phyloP scores from a whole-genome alignment of 2,329 filamentous ascomycete species.

The Sclerotinia sclerotiorum region DNA sequence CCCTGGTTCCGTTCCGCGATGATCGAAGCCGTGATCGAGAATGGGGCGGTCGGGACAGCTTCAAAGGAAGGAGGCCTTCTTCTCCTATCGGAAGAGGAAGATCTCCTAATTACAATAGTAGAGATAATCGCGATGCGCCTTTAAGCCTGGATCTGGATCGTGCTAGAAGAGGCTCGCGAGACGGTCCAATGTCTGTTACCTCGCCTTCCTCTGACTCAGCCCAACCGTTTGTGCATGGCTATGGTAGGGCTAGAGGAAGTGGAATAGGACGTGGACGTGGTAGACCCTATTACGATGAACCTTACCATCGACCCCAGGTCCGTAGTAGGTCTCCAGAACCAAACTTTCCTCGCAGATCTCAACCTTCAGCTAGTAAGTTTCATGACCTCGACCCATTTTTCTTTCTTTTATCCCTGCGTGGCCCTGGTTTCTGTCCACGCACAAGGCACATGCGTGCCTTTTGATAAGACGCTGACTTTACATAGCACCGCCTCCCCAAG shows the following conservation, averaged over 20 bases:
- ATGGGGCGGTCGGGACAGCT: slow-evolving; percentile 38
- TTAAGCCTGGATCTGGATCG: slow-evolving; percentile 66
- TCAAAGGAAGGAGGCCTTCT: slow-evolving; percentile 60
- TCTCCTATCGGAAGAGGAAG: slow-evolving; percentile 60
- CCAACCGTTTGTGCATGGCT: slow-evolving; percentile 39
- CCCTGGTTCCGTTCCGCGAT: slow-evolving; percentile 18
- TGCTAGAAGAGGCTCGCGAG: slow-evolving; percentile 66
- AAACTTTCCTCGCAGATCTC: slow-evolving; percentile 38
- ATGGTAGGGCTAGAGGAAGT: slow-evolving; percentile 54
- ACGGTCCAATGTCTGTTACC: slow-evolving; percentile 70
- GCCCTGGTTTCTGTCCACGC: not conserved
- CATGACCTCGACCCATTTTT: not conserved
- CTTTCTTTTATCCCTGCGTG: not conserved
- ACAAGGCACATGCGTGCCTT: not conserved
- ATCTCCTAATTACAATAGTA: slow-evolving; percentile 64
- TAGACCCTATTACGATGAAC: slow-evolving; percentile 57
- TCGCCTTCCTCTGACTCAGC: slow-evolving; percentile 69
- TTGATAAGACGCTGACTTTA: not conserved
- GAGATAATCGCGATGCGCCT: slow-evolving; percentile 52
- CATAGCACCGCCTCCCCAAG: slow-evolving; percentile 49
- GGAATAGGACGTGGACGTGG: slow-evolving; percentile 49
- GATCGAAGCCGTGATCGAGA: slow-evolving; percentile 30
- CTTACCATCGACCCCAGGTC: slow-evolving; percentile 45
- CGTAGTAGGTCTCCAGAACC: slow-evolving; percentile 40
- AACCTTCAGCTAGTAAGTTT: slow-evolving; percentile 47